These are phyloP conservation scores for Chrysopogon serrulatus DNA, from an alignment of 176 grass and related monocot species.

Conservation along the genomic window DNA sequence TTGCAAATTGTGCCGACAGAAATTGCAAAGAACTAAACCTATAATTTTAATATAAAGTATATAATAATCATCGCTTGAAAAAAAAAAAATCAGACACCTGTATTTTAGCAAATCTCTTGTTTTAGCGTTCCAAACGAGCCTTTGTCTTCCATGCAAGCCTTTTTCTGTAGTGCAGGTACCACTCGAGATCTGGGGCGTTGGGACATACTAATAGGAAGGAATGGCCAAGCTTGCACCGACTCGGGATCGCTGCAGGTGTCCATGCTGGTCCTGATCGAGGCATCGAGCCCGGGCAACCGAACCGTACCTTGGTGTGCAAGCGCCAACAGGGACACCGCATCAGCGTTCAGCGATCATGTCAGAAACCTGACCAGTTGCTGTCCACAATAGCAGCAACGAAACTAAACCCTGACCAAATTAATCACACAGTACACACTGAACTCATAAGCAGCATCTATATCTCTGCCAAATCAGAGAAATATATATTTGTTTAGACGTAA, in stretches of 20 bases:
- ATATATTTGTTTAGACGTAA: no score
- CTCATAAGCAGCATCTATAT: background rate
- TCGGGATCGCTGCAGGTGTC: background rate
- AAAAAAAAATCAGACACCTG: no score
- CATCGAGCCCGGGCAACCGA: conserved; percentile 24
- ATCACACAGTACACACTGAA: background rate
- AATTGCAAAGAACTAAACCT: no score
- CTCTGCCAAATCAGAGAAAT: background rate
- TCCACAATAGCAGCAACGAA: background rate
- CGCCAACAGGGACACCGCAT: background rate
- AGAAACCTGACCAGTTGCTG: background rate
- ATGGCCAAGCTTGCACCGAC: background rate
- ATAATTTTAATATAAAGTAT: no score
- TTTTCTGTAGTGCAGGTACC: no score
- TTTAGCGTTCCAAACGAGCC: no score
- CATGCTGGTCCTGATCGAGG: conserved; percentile 33
- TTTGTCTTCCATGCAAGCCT: no score
- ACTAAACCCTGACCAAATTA: background rate
- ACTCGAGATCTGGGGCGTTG: no score
- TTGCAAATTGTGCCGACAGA: no score
- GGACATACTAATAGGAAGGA: no score
- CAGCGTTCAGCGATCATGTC: conserved; percentile 11
- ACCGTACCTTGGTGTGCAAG: conserved; percentile 23
- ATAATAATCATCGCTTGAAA: no score
- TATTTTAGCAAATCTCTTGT: no score